These are phyloP conservation scores for Cryptosporidium bovis DNA, from an alignment of 169 alveolate genomes.

Conservation along the genomic window DNA sequence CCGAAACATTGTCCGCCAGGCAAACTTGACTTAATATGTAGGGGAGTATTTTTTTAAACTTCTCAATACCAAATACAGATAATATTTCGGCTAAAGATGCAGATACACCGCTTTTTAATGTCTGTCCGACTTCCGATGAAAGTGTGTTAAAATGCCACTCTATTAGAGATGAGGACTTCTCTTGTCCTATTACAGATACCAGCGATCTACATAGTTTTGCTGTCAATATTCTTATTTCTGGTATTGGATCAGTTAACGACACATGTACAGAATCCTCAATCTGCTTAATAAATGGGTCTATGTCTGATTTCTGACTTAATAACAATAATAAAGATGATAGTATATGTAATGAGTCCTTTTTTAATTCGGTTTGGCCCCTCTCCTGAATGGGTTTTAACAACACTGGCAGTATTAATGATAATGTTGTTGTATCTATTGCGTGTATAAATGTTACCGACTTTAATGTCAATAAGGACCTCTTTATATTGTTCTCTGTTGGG, in stretches of 20 bases:
- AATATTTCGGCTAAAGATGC: conserved; percentile 70
- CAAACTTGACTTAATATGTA: conserved; percentile 31
- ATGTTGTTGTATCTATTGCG: conserved; percentile 49
- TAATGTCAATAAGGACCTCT: conserved; percentile 16
- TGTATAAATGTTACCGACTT: conserved; percentile 54
- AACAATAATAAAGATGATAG: conserved; percentile 17
- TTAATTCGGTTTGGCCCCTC: conserved; percentile 44
- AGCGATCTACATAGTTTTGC: conserved; percentile 52
- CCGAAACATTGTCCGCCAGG: not conserved
- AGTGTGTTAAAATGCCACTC: conserved; percentile 40
- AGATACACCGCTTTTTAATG: conserved; percentile 66
- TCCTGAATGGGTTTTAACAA: conserved; percentile 44
- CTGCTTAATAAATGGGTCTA: conserved; percentile 41
- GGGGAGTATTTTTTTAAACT: conserved; percentile 57
- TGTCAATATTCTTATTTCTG: conserved; percentile 53
- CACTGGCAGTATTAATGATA: conserved; percentile 54
- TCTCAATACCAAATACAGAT: conserved; percentile 61
- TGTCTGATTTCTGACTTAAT: conserved; percentile 30
- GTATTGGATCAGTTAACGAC: conserved; percentile 59
- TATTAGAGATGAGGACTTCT: conserved; percentile 34
- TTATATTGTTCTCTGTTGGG: conserved; percentile 53
- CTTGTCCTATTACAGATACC: conserved; percentile 50
- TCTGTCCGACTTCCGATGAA: conserved; percentile 48
- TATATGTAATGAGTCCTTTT: conserved; percentile 52
- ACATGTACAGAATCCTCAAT: conserved; percentile 53